Evolutionary conservation across 2,329 filamentous ascomycete species (phyloP).

Genomic region (Davidsoniella virescens): DNA sequence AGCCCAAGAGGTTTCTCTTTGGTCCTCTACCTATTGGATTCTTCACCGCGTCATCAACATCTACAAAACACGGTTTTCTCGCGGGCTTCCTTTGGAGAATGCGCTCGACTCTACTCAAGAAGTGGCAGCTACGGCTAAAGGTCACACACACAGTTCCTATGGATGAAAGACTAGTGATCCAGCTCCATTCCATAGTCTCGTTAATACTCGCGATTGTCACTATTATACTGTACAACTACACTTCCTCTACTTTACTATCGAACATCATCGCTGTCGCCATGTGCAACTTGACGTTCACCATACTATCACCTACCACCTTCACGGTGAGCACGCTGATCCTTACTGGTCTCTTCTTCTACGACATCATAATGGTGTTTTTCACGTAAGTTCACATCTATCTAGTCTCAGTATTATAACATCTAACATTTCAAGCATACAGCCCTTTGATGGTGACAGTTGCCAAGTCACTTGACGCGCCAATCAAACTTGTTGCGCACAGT

Average conservation of each 20-base stretch:
- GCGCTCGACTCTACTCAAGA: constrained; percentile 32
- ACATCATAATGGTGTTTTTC: constrained; percentile 85
- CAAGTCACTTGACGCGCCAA: constrained; percentile 75
- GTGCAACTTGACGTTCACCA: constrained; percentile 64
- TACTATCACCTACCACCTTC: constrained; percentile 83
- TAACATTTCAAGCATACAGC: constrained; percentile 22
- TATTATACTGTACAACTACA: constrained; percentile 52
- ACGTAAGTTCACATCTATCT: constrained; percentile 35
- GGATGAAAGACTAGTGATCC: constrained; percentile 33
- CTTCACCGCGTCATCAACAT: background rate
- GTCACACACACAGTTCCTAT: constrained; percentile 32
- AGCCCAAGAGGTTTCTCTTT: constrained; percentile 9
- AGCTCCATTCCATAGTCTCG: constrained; percentile 40
- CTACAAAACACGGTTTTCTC: background rate
- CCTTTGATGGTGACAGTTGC: constrained; percentile 80
- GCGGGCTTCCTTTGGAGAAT: constrained; percentile 28
- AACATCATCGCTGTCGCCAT: constrained; percentile 80
- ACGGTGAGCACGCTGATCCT: constrained; percentile 65
- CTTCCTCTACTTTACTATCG: constrained; percentile 41
- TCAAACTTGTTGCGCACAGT: constrained; percentile 66
- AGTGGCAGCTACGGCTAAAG: constrained; percentile 34
- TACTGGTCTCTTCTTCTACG: constrained; percentile 74
- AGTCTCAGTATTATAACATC: background rate
- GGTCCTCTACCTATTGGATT: constrained; percentile 18
- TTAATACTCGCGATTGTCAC: constrained; percentile 36